Conservation (phyloP, 495 filamentous ascomycete species). For the Lepraria neglecta region DNA sequence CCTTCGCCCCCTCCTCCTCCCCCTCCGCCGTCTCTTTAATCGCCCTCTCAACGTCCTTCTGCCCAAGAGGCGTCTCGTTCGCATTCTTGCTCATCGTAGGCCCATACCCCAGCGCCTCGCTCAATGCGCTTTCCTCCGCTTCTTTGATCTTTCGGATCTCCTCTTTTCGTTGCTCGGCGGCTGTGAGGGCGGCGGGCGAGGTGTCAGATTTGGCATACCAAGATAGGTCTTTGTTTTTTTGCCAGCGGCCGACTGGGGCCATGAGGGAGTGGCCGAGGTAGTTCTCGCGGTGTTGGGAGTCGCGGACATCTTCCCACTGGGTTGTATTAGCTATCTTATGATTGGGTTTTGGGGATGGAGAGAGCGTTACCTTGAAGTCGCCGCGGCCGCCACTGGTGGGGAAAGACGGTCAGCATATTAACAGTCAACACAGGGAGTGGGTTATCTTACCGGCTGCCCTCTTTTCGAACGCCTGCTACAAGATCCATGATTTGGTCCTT, state of each 20-base stretch:
- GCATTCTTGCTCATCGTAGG: constrained; percentile 37
- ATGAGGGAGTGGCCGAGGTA: constrained; percentile 95
- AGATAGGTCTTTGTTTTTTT: constrained; percentile 72
- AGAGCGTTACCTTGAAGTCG: constrained; percentile 62
- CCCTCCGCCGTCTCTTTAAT: constrained; percentile 33
- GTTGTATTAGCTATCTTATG: background rate
- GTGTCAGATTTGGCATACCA: constrained; percentile 80
- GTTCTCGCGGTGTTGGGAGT: constrained; percentile 84
- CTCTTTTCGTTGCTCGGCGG: constrained; percentile 62
- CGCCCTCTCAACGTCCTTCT: constrained; percentile 30
- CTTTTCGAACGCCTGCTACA: constrained; percentile 84
- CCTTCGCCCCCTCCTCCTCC: constrained; percentile 29
- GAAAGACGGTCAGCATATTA: constrained; percentile 18
- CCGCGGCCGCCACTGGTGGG: constrained; percentile 68
- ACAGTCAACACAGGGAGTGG: too few relatives aligned
- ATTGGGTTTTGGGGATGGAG: background rate
- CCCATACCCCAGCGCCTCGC: constrained; percentile 68
- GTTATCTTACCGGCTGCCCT: constrained; percentile 67
- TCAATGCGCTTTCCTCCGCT: constrained; percentile 85
- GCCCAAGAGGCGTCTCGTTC: constrained; percentile 40
- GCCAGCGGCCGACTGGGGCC: constrained; percentile 94
- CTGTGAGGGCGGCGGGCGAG: constrained; percentile 52
- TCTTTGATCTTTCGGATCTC: constrained; percentile 80
- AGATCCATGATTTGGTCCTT: constrained; percentile 65
- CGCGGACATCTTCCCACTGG: constrained; percentile 83